Base-by-base conservation (phyloP, 352 stramenopile species). In the Plasmopara muralis region DNA sequence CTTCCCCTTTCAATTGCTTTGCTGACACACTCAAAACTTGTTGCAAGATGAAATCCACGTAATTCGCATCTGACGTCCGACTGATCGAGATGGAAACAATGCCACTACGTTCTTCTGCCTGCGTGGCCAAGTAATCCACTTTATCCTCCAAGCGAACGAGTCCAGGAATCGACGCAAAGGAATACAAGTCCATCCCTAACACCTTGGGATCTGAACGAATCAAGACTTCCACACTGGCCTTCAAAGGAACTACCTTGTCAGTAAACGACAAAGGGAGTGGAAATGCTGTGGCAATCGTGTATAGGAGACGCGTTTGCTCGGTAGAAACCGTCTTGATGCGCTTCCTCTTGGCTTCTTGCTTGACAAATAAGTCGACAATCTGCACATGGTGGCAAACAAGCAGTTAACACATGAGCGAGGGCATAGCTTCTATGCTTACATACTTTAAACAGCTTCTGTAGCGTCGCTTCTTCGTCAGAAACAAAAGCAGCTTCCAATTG, bases 131-230 rank as follows among this genome's bases (percentile, higher is more conserved):
- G 34, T 89, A 89, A 34, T 89, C 74, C 20, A 89, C 71, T 55
- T 89, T 89, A 61, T 89, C 74, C 49, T 89, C 75, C n/a, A 89
- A 61, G 30, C 71, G 63, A 28, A 89, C 66, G 10, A 84, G 30
- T 16, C 47, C 50, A 0, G 63, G 48, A 8, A 77, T 55, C 0
- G 64, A 64, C n/a, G 77, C 71, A 20, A 89, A 68, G 1, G 73
- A 59, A 53, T 85, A 85, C 55, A 89, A 60, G 38, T 89, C 75
- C 16, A 86, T 60, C 8, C 77, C 75, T 6, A 89, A 57, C 15
- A 89, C 70, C 58, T 89, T 89, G 4, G 75, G 66, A n/a, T 89
- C 74, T 0, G 75, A 88, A 10, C 74, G 70, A 13, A 88, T 65
- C 1, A 88, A 59, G 10, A 85, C 44, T 45, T 89, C 73, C 14